Evolutionary conservation across 2,329 filamentous ascomycete genomes (phyloP), one percentile per base, ranked within the genome.

Genomic region (Monosporascus sp.): DNA sequence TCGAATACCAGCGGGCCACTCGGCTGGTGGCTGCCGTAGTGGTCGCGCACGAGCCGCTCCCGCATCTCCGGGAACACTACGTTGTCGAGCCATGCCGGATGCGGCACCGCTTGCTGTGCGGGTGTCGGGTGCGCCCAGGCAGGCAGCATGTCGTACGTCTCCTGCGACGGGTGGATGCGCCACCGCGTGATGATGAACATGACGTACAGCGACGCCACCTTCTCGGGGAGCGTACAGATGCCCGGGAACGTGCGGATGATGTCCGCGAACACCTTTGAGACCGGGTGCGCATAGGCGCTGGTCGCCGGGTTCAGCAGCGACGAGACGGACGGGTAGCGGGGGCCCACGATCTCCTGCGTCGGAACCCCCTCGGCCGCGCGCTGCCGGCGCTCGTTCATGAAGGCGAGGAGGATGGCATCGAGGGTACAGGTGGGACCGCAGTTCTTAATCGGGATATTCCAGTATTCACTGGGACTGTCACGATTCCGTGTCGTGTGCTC

Each of bases 151-250:
- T 90, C 82, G 68, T 88, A 92, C 71, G 91, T 95, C 60, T 91
- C 87, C 55, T 80, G 78, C 0, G 89, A 89, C 0, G 91, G 90
- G 28, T 82, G 82, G 53, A 96, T 87, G 67, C 90, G 85, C 89
- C 91, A 96, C 43, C 87, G 82, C 86, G 94, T 90, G 58, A 91
- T 67, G 35, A 92, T 78, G 70, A 95, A 96, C 89, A 96, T 95
- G 65, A 87, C 75, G 68, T 92, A 95, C 7, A 96, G 78, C 7
- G 90, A 84, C 8, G 88, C 91, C 0, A 95, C 84, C 63, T 89
- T 87, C 70, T 96, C 91, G 0, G 91, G 91, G 0, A 95, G 78
- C n/a, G 78, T 79, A 4, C 80, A 82, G 31, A 96, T 84, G 61
- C 89, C 86, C 0, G 91, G 89, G 62, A 96, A 95, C n/a, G 87